A percentile compares a stretch with the other conserved stretches of the same genome.
Evolutionary conservation across 1,284 basidiomycete species (phyloP).

Genomic region (Cryptococcus depauperatus): DNA sequence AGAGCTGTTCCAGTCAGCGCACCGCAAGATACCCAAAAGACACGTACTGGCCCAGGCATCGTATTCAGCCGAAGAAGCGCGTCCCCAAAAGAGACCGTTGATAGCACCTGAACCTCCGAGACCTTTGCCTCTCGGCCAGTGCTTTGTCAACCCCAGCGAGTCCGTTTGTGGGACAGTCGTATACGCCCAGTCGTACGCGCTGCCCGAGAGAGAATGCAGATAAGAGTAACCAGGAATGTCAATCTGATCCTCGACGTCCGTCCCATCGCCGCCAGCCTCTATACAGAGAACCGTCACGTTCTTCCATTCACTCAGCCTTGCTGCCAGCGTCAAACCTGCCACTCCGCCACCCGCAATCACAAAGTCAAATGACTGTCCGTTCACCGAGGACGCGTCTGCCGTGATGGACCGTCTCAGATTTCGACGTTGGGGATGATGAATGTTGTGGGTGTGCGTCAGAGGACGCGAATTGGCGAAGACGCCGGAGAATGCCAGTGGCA

Average conservation of each 20-base stretch:
- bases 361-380: slow-evolving; percentile 38
- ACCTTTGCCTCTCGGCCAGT: slow-evolving; percentile 59
- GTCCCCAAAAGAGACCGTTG: slow-evolving; percentile 60
- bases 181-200: slow-evolving; percentile 59
- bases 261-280: slow-evolving; percentile 60
- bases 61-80: slow-evolving; percentile 42
- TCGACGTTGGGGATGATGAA: slow-evolving; percentile 25
- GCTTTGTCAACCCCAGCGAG: slow-evolving; percentile 17
- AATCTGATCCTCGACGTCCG: slow-evolving; percentile 45
- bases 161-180: slow-evolving; percentile 51
- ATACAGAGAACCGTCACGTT: slow-evolving; percentile 63
- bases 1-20: slow-evolving; percentile 18
- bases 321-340: slow-evolving; percentile 63
- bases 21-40: background rate
- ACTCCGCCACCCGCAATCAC: slow-evolving; percentile 54
- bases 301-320: slow-evolving; percentile 60
- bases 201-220: slow-evolving; percentile 40
- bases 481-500: background rate
- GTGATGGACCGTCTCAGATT: slow-evolving; percentile 29
- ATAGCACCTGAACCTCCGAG: slow-evolving; percentile 62
- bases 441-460: slow-evolving; percentile 17
- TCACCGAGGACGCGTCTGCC: slow-evolving; percentile 19
- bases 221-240: slow-evolving; percentile 47
- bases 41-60: slow-evolving; percentile 45
- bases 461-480: background rate